Base-by-base conservation (phyloP, 1,284 basidiomycete species). In the Neonothopanus nambi region DNA sequence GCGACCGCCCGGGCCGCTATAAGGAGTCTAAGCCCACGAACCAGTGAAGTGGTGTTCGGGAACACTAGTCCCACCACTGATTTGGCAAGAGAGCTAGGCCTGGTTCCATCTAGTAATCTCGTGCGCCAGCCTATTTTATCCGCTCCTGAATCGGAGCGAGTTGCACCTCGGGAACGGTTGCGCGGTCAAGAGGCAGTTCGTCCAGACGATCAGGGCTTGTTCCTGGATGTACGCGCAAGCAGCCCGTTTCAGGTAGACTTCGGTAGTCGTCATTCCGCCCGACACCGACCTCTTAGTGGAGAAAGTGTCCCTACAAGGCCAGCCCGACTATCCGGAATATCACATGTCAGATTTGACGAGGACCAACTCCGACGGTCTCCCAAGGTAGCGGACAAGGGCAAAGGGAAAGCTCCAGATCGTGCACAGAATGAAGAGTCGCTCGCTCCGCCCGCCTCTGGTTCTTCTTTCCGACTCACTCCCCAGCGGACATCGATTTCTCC, bases 161-260 rank as follows among this genome's bases (percentile, higher is more conserved):
- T 4, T 9, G 12, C 43, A 28, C 36, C 12, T 12, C 39, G 51
- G 7, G 35, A 39, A 18, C 51, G 35, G 36, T n/a, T n/a, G n/a
- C n/a, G n/a, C n/a, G n/a, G n/a, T n/a, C 36, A 38, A 24, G 24
- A 43, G 3, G 40, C 51, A 17, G 5, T 39, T n/a, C 43, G 30
- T 38, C 36, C 51, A 11, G 51, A 30, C 12, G 20, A 18, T 55
- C 3, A 50, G 59, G 41, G 61, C 58, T 38, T 60, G 55, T 64
- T 68, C 40, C 65, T 76, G 44, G 63, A 66, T 44, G 65, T 77
- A 26, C 66, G 71, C 39, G 61, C 67, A 43, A 67, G 65, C 18
- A 80, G 77, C 61, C 75, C 79, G 8, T 80, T 81, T 58, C 66
- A 63, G 45, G 63, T 80, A 39, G 73, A 78, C 46, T 71, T 81